Evolutionary conservation across 2,329 filamentous ascomycete genomes (phyloP), one percentile per base, ranked within the genome.

Genomic region (Coccinonectria pachysandricola): DNA sequence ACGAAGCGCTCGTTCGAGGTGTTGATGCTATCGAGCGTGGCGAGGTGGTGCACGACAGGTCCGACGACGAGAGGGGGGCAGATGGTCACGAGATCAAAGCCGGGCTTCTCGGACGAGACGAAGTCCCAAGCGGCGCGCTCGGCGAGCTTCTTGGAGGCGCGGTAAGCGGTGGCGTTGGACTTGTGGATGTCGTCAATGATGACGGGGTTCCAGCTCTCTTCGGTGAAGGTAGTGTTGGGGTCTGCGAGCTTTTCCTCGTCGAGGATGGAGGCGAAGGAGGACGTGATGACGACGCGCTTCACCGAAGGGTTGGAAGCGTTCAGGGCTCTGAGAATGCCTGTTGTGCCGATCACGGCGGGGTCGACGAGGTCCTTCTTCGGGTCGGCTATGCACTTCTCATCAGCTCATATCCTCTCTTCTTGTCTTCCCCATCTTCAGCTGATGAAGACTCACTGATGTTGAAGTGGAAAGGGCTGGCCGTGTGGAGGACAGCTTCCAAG

Each of bases 181-280:
- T 46, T 47, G 1, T 26, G 32, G 4, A 53, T 50, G 4, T 49
- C 50, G 26, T 70, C 57, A 9, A 54, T 53, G 0, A 65, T 71
- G 12, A 72, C 55, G 0, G 68, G 68, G 38, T 72, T 72, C 70
- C 70, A 75, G 39, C 73, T 66, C 2, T 52, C 47, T 28, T 65
- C 68, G 0, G 59, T 63, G 45, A 73, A 74, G 3, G 53, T 60
- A 38, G 70, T 65, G 17, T 57, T 62, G 0, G 66, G 62, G 35
- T 60, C 58, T 14, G 52, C 57, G 13, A 62, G 62, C 28, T 65
- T 62, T 21, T 40, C 43, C 2, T 53, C 37, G 38, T 79, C 60
- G 24, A 78, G 42, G 11, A 81, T 75, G 0, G 74, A 61, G n/a
- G 75, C 76, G 40, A 80, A 81, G 2, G 74, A 79, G 3, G 73